A percentile compares a stretch with the other conserved stretches of the same genome.
Evolutionary conservation across 2,329 filamentous ascomycete species (phyloP).

Genomic region (Tolypocladium paradoxum): DNA sequence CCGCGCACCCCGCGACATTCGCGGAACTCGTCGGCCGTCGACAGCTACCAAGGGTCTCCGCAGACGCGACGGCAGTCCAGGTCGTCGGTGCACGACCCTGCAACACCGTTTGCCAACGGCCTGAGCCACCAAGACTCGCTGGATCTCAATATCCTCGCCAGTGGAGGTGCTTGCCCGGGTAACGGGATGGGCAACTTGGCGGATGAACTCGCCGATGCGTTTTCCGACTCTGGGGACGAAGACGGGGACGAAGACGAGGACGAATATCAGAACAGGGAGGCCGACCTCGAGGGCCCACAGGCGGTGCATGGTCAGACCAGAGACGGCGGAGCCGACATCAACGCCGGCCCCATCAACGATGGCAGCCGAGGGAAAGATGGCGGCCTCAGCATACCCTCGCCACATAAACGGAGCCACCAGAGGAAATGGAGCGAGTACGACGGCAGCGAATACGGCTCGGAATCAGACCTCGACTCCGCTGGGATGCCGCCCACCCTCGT

Average conservation of each 20-base stretch:
- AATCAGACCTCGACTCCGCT: slow-evolving; percentile 58
- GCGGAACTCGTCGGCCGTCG: slow-evolving; percentile 44
- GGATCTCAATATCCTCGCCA: slow-evolving; percentile 35
- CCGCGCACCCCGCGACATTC: slow-evolving; percentile 50
- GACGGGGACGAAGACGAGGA: slow-evolving; percentile 54
- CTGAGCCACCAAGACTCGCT: slow-evolving; percentile 36
- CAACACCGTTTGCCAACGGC: slow-evolving; percentile 36
- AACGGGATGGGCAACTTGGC: slow-evolving; percentile 67
- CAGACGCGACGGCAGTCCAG: slow-evolving; percentile 37
- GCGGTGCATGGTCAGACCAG: neutral
- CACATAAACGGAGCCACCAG: slow-evolving; percentile 35
- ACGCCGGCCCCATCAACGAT: slow-evolving; percentile 19
- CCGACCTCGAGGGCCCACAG: neutral
- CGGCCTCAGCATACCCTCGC: slow-evolving; percentile 34
- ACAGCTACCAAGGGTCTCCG: slow-evolving; percentile 36
- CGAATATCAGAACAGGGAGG: slow-evolving; percentile 34
- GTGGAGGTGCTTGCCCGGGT: slow-evolving; percentile 27
- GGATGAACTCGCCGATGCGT: slow-evolving; percentile 68
- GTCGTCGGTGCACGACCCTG: slow-evolving; percentile 38
- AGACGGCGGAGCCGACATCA: slow-evolving; percentile 4
- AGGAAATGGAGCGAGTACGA: slow-evolving; percentile 52
- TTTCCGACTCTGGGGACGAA: slow-evolving; percentile 55
- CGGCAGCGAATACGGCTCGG: slow-evolving; percentile 63
- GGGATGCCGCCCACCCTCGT: slow-evolving; percentile 57
- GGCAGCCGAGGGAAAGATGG: slow-evolving; percentile 20